Percentiles rank a stretch among this genome's conserved stretches.
Evolutionary conservation across 163 green algal species (phyloP).

Genomic region (Chlamydomonas reinhardtii): DNA sequence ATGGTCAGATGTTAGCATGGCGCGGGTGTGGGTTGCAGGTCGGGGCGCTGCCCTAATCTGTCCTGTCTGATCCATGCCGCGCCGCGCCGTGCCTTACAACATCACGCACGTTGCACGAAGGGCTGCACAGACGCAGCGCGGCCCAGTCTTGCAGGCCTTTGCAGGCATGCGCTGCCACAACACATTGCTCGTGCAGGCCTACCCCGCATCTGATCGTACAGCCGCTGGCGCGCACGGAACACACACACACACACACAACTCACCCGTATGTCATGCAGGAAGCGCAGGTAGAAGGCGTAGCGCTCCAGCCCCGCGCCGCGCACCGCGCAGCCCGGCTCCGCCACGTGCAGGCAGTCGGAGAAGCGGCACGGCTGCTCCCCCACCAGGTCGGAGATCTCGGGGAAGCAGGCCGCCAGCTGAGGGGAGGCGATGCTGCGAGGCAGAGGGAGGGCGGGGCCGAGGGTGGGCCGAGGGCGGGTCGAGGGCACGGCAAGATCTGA

Average conservation of each 20-base stretch:
- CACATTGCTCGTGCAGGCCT: too few species aligned
- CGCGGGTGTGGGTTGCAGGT: too few species aligned
- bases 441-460: not conserved
- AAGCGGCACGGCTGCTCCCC: constrained; percentile 74
- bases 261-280: constrained; percentile 76
- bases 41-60: too few species aligned
- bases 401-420: constrained; percentile 61
- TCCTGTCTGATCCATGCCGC: too few species aligned
- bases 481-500: not conserved
- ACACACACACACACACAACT: not conserved
- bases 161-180: too few species aligned
- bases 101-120: too few species aligned
- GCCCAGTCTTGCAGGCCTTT: too few species aligned
- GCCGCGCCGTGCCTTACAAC: too few species aligned
- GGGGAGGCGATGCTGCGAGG: constrained; percentile 28
- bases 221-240: too few species aligned
- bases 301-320: constrained; percentile 68
- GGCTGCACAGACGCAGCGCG: too few species aligned
- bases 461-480: not conserved
- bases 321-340: constrained; percentile 87
- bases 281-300: constrained; percentile 79
- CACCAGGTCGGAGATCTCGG: constrained; percentile 49
- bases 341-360: constrained; percentile 89
- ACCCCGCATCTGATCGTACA: too few species aligned
- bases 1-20: too few species aligned